Evolutionary conservation across 2,329 filamentous ascomycete species (phyloP).

Genomic region (Colletotrichum tropicale): DNA sequence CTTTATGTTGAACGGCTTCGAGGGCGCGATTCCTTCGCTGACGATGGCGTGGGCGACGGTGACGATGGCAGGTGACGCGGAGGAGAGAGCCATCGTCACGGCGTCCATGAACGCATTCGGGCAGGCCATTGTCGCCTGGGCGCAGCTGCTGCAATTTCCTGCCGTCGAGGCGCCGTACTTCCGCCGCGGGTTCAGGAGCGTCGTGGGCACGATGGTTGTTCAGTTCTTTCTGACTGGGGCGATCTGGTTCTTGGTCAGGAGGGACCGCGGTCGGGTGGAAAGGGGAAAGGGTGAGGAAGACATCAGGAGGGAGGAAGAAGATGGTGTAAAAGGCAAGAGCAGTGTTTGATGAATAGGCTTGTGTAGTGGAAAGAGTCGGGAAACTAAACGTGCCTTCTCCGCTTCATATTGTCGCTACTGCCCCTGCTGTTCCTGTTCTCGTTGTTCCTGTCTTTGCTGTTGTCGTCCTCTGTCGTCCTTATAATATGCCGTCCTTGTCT

Average conservation of each 20-base stretch:
- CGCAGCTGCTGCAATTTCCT: constrained; percentile 42
- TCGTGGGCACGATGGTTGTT: constrained; percentile 34
- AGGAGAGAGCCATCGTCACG: constrained; percentile 44
- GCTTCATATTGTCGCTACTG: background rate
- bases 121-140: constrained; percentile 43
- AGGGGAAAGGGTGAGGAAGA: background rate
- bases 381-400: background rate
- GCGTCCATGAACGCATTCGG: constrained; percentile 48
- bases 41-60: constrained; percentile 45
- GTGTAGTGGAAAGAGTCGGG: background rate
- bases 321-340: background rate
- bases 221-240: constrained; percentile 29
- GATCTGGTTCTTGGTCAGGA: constrained; percentile 1
- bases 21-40: constrained; percentile 36
- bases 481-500: background rate
- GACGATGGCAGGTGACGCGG: constrained; percentile 40
- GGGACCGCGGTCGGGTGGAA: background rate
- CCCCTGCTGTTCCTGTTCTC: background rate
- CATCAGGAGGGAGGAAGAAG: background rate
- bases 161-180: constrained; percentile 39
- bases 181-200: constrained; percentile 29
- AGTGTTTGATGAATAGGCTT: background rate
- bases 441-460: background rate
- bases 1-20: constrained; percentile 42
- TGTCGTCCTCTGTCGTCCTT: background rate